phyloP scores from a whole-genome alignment of 2,329 filamentous ascomycete genomes.

The Diplodia corticola region DNA sequence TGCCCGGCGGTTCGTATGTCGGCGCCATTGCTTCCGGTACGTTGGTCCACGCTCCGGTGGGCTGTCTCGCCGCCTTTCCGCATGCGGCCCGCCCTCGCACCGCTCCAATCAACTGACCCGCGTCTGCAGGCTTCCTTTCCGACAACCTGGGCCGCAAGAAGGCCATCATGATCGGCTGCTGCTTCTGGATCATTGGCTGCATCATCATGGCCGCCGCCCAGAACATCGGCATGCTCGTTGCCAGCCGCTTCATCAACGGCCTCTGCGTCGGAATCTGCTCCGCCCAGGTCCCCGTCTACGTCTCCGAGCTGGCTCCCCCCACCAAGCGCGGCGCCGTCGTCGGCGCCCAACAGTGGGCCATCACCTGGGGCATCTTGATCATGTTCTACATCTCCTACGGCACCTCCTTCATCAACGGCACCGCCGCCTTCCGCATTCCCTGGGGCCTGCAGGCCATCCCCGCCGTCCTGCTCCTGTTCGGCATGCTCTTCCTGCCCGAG shows the following conservation, averaged over 20 bases:
- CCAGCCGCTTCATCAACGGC: slow-evolving; percentile 68
- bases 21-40: slow-evolving; percentile 58
- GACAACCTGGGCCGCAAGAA: slow-evolving; percentile 58
- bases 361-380: slow-evolving; percentile 69
- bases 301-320: slow-evolving; percentile 64
- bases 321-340: slow-evolving; percentile 64
- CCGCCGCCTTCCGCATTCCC: slow-evolving; percentile 39
- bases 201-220: slow-evolving; percentile 64
- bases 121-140: slow-evolving; percentile 46
- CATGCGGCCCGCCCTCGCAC: background rate
- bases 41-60: slow-evolving; percentile 1
- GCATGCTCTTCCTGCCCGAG: slow-evolving; percentile 52
- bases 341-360: slow-evolving; percentile 72
- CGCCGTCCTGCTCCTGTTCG: slow-evolving; percentile 44
- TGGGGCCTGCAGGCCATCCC: slow-evolving; percentile 43
- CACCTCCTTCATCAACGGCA: slow-evolving; percentile 36
- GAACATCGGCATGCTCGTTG: slow-evolving; percentile 69
- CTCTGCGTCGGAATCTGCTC: slow-evolving; percentile 72
- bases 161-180: slow-evolving; percentile 54
- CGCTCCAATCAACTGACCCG: background rate
- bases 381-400: slow-evolving; percentile 60
- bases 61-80: background rate
- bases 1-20: slow-evolving; percentile 70
- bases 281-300: slow-evolving; percentile 68
- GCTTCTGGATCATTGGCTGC: slow-evolving; percentile 60